Evolutionary conservation across 2,329 filamentous ascomycete species (phyloP), one percentile per base, ranked within the genome.

Genomic region (Myriosclerotinia curreyana): DNA sequence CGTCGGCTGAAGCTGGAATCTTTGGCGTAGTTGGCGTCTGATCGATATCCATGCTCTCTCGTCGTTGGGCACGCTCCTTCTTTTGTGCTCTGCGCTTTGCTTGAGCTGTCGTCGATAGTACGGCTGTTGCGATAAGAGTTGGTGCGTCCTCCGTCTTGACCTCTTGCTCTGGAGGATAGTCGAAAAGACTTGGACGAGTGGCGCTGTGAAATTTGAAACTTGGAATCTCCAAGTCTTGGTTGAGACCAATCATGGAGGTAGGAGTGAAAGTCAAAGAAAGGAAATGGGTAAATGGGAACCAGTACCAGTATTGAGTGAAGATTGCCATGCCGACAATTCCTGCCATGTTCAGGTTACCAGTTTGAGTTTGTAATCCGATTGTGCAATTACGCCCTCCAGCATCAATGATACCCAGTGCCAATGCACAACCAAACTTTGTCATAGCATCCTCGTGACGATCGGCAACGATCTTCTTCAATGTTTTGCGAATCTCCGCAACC

Each of bases 251-350:
- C 74, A 99, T 90, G 1, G 95, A 90, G 1, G 96, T 99, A 1
- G 95, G 95, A n/a, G 91, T 92, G 79, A 99, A 98, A 73, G 92
- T 93, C 67, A 99, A 83, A 0, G 94, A 96, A 65, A 99, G 77
- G 86, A 99, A 99, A 78, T 99, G 95, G 38, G 95, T 96, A 73
- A 98, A 89, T 66, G 95, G 95, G 85, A 99, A 99, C 95, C 95
- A 99, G 81, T 99, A 99, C 95, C 95, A 99, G 81, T 99, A 99
- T 76, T 99, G 95, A 11, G 93, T 96, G 79, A 99, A 99, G 62
- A 99, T 90, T 36, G 92, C 94, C 87, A 96, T 96, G 70, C 95
- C 96, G 22, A 99, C 93, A 70, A 99, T 96, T 67, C 92, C 96
- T 22, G 93, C 87, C 93, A 99, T 97, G 82, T 99, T 98, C 70